Evolutionary conservation across 2,329 filamentous ascomycete genomes (phyloP).

Genomic region (Fusarium dimerum): DNA sequence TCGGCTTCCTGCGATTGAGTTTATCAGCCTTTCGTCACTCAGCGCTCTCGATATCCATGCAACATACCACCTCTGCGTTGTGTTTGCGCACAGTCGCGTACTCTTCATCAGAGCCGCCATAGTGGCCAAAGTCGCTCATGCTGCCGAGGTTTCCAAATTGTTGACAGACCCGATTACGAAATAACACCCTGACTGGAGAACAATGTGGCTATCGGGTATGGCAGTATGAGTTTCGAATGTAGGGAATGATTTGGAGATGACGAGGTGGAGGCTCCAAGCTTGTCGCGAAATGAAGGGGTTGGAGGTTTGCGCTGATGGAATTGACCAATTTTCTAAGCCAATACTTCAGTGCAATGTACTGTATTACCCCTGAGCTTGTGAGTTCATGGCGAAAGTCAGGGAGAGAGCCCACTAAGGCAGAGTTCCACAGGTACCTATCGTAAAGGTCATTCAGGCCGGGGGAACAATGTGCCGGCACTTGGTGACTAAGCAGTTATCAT

Average conservation of each 20-base stretch:
- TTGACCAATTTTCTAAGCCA: constrained; percentile 13
- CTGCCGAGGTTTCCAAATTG: constrained; percentile 15
- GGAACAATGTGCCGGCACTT: constrained; percentile 22
- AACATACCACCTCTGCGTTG: constrained; percentile 70
- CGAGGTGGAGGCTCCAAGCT: constrained; percentile 20
- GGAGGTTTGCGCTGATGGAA: constrained; percentile 22
- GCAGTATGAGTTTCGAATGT: constrained; percentile 10
- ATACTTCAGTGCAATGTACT: constrained; percentile 14
- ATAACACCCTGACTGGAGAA: neutral
- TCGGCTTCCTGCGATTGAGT: constrained; percentile 56
- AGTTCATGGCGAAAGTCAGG: no score
- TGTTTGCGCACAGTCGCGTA: constrained; percentile 80
- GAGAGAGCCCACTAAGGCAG: constrained; percentile 16
- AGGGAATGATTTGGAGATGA: constrained; percentile 25
- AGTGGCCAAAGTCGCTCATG: constrained; percentile 73
- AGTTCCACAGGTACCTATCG: neutral
- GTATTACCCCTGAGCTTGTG: no score
- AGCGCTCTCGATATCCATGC: neutral
- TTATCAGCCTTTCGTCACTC: constrained; percentile 23
- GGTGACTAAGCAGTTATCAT: constrained; percentile 29
- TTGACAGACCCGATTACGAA: neutral
- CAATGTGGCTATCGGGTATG: constrained; percentile 2
- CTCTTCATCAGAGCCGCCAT: constrained; percentile 76
- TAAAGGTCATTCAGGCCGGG: constrained; percentile 15
- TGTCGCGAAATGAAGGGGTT: constrained; percentile 31